Percentiles rank a stretch among this genome's conserved stretches.
Evolutionary conservation across 2,329 filamentous ascomycete genomes (phyloP).

Genomic region (Thelonectria discophora): DNA sequence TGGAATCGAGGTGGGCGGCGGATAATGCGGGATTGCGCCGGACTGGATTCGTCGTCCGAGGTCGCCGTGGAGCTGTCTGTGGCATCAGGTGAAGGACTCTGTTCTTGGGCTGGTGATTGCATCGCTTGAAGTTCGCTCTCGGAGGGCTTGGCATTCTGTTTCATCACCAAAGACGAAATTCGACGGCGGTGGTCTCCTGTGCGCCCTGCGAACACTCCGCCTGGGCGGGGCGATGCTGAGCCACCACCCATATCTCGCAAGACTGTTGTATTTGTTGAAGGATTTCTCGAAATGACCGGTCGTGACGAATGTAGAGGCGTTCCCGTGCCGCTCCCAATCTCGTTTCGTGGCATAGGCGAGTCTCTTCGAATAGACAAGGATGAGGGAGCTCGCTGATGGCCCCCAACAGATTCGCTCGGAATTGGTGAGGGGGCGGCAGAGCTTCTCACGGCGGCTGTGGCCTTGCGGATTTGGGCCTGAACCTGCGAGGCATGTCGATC

Average conservation of each 20-base stretch:
- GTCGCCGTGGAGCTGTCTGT: conserved; percentile 53
- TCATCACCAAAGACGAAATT: conserved; percentile 57
- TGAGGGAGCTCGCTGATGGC: conserved; percentile 58
- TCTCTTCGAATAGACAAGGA: conserved; percentile 67
- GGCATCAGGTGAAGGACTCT: conserved; percentile 47
- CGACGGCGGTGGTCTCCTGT: conserved; percentile 50
- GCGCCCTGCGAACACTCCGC: conserved; percentile 27
- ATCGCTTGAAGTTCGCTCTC: conserved; percentile 30
- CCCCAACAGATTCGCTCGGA: conserved; percentile 57
- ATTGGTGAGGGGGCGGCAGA: conserved; percentile 66
- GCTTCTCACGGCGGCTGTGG: conserved; percentile 65
- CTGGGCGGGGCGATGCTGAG: conserved; percentile 43
- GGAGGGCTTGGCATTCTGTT: conserved; percentile 39
- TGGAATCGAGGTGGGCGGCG: conserved; percentile 65
- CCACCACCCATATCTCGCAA: conserved; percentile 48
- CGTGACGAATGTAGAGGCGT: conserved; percentile 56
- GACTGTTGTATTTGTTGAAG: conserved; percentile 57
- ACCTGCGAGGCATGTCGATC: conserved; percentile 91
- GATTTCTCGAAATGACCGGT: conserved; percentile 57
- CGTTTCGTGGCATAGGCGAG: conserved; percentile 60
- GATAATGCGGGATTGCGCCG: conserved; percentile 68
- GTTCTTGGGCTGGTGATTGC: conserved; percentile 34
- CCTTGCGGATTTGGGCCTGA: conserved; percentile 86
- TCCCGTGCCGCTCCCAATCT: conserved; percentile 52
- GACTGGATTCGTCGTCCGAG: conserved; percentile 60